Evolutionary conservation across 495 filamentous ascomycete genomes (phyloP).

Genomic region (Aspergillus taichungensis): DNA sequence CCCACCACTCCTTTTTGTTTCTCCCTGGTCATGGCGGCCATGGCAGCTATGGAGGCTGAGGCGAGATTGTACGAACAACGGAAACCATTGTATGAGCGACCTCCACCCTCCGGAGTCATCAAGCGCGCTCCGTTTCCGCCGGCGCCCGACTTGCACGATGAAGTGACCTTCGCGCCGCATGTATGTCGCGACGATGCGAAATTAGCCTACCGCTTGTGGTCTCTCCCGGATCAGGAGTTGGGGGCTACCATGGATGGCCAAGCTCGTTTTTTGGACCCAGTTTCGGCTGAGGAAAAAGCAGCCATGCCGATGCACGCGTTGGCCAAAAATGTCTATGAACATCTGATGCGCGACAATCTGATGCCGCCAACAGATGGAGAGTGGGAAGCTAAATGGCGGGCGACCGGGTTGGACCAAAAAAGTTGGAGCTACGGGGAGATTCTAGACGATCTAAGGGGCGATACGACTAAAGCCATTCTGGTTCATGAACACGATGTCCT

Average conservation of each 20-base stretch:
- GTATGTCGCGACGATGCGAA: constrained; percentile 10
- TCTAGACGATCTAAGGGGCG: neutral
- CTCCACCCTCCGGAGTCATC: neutral
- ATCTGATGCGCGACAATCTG: constrained; percentile 1
- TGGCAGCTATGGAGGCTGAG: too few species aligned
- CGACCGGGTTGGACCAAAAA: neutral
- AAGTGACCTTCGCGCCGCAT: constrained; percentile 11
- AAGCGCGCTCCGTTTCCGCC: constrained; percentile 10
- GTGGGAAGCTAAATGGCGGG: neutral
- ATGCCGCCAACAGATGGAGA: neutral
- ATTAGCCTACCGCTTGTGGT: constrained; percentile 19
- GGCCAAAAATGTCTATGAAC: constrained; percentile 1
- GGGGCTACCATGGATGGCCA: neutral
- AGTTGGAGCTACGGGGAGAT: neutral
- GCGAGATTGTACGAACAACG: too few species aligned
- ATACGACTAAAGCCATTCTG: neutral
- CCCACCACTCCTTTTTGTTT: too few species aligned
- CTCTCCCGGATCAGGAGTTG: constrained; percentile 10
- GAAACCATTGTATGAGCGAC: too few species aligned
- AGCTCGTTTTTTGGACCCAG: too few species aligned
- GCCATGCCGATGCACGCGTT: neutral
- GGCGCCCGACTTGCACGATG: constrained; percentile 14
- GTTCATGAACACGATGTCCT: neutral
- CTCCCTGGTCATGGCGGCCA: too few species aligned
- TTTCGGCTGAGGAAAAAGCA: too few species aligned